Base-by-base conservation (phyloP, 148 eudicot genomes). In the Dysphania ambrosioides region DNA sequence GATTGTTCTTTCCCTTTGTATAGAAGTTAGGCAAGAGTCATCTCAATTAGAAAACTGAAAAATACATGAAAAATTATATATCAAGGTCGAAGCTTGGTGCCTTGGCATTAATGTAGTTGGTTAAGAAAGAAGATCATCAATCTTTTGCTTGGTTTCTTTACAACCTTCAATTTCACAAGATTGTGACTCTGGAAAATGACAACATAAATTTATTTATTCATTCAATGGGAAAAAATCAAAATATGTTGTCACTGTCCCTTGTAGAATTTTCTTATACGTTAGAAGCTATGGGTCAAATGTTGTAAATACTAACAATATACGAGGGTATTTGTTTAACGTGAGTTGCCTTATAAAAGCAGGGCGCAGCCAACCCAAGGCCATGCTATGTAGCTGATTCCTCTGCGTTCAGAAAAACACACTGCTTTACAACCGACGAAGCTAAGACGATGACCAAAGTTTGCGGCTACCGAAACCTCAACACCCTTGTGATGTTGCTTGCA, bases 381-480 rank as follows among this genome's bases (percentile, higher is more conserved):
- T 47, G 64, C 30, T 36, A 42, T 16, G 36, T 24, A 19, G 73
- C 60, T 58, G 58, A 68, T 68, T 69, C 67, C 42, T 76, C 47
- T 61, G 49, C 69, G 30, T 47, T 61, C 34, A 42, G 44, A 56
- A n/a, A 56, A 29, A 38, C 58, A 59, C 67, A 27, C 24, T n/a
- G n/a, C n/a, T n/a, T 5, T 24, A 4, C 36, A 5, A 70, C 42
- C 1, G 36, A 63, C 3, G 67, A 55, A 77, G 61, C 32, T 66
- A 56, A 36, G 49, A 41, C 64, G 38, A 78, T 82, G 85, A 82
- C 59, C 83, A 66, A 58, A 19, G 56, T 75, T 69, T 47, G 51
- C 38, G 72, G 83, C 57, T 29, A 75, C 73, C 72, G 44, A 57
- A 64, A 66, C 65, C 69, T 44, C 69, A 73, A 70, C 70, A 72